Evolutionary conservation across 1,284 basidiomycete genomes (phyloP).

Genomic region (Blastosporella zonata): DNA sequence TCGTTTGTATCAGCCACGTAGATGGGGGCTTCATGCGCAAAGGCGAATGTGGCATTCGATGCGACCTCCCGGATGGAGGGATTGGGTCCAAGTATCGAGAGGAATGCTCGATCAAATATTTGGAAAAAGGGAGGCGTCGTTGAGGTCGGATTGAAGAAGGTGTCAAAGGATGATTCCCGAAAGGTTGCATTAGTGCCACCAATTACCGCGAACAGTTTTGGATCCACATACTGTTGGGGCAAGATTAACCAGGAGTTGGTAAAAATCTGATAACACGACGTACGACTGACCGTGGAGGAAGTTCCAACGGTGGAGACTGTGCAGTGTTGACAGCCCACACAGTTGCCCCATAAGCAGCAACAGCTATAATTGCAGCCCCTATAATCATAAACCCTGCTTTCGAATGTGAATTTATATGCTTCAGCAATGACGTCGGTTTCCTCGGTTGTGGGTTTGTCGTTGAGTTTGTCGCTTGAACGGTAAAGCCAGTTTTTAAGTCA

Average conservation of each 20-base stretch:
- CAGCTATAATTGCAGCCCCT: constrained; percentile 11
- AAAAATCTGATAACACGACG: constrained; percentile 9
- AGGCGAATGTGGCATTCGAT: constrained; percentile 54
- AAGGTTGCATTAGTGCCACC: constrained; percentile 19
- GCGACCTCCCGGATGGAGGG: constrained; percentile 60
- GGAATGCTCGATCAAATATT: constrained; percentile 60
- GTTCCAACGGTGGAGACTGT: constrained; percentile 7
- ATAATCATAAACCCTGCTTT: constrained; percentile 5
- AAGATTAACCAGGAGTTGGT: not conserved
- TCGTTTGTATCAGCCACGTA: constrained; percentile 59
- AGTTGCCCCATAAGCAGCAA: constrained; percentile 14
- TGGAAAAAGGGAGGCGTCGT: constrained; percentile 63
- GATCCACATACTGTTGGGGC: constrained; percentile 36
- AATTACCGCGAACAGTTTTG: constrained; percentile 42
- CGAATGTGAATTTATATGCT: too few relatives aligned
- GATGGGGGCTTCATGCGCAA: constrained; percentile 75
- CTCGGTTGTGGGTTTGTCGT: too few relatives aligned
- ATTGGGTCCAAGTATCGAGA: constrained; percentile 53
- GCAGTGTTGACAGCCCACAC: constrained; percentile 2
- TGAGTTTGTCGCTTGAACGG: too few relatives aligned
- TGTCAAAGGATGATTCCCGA: constrained; percentile 16
- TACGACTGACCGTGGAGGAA: constrained; percentile 36
- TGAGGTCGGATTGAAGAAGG: constrained; percentile 37
- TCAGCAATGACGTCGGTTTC: too few relatives aligned
- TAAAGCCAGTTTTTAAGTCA: too few relatives aligned